A percentile compares a stretch with the other conserved stretches of the same genome.
These are phyloP conservation scores for Saccharomycopsis sp. DNA, from an alignment of 805 yeast species.

Conservation along the genomic window DNA sequence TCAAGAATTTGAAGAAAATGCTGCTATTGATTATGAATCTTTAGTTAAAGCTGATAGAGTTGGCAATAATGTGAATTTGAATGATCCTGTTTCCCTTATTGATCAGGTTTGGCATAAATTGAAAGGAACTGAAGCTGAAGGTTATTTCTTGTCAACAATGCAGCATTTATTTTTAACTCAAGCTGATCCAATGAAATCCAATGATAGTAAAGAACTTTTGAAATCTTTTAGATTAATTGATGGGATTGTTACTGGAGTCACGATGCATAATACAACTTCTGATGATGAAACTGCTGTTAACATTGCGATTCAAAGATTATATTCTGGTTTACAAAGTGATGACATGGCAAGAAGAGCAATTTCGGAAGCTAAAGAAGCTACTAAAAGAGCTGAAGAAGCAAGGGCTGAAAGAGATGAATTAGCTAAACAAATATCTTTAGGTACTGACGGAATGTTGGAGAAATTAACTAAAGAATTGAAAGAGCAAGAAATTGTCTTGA, in stretches of 20 bases:
- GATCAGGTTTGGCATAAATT: conserved; percentile 51
- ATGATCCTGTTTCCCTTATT: conserved; percentile 66
- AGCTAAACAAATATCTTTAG: conserved; percentile 46
- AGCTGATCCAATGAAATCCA: conserved; percentile 40
- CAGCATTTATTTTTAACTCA: conserved; percentile 55
- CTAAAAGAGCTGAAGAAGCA: conserved; percentile 36
- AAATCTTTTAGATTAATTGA: conserved; percentile 52
- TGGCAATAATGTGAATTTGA: conserved; percentile 47
- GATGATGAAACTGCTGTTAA: conserved; percentile 50
- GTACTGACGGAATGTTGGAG: conserved; percentile 60
- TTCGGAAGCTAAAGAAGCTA: conserved; percentile 40
- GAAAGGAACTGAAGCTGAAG: conserved; percentile 51
- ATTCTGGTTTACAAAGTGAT: conserved; percentile 62
- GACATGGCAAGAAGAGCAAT: conserved; percentile 65
- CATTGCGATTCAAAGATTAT: conserved; percentile 57
- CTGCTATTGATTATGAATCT: conserved; percentile 17
- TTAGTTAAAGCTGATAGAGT: conserved; percentile 30
- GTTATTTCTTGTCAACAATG: conserved; percentile 51
- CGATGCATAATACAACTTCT: conserved; percentile 29
- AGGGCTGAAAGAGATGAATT: conserved; percentile 44
- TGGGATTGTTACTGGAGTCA: conserved; percentile 46
- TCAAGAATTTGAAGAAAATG: conserved; percentile 21
- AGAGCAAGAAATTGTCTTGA: conserved; percentile 52
- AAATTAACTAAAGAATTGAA: conserved; percentile 47
- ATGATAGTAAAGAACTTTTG: conserved; percentile 36